Base-by-base conservation (phyloP, 257 asterid genomes). In the Capsicum pubescens region DNA sequence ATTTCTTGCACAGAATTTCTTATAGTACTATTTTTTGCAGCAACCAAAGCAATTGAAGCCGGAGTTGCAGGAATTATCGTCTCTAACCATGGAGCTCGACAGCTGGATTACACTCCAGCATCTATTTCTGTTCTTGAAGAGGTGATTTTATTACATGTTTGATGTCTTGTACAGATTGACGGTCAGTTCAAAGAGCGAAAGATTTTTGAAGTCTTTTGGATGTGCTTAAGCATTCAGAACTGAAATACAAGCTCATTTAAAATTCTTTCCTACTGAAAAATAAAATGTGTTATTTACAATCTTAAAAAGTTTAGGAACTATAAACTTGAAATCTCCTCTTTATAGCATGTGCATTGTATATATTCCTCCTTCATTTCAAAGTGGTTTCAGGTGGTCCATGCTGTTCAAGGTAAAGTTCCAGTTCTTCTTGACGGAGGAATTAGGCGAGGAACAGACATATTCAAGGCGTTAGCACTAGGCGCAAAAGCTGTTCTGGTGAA, bases 401-500 rank as follows among this genome's bases (percentile, higher is more conserved):
- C 93, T 79, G 92, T 92, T 55, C 82, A 87, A 86, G 94, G 92
- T 84, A 90, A 84, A 86, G 84, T 93, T n/a, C 94, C 93, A 0
- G 92, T 93, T 26, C 76, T 92, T n/a, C 1, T 93, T 7, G 95
- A 93, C 80, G 97, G 97, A 58, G 95, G 97, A 14, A 86, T 93
- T 81, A 90, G 97, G 83, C 89, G 97, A 14, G 97, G 95, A 77
- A 90, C 95, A 3, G 95, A 91, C 71, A 76, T 91, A 81, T 93
- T 93, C 89, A 93, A 93, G 90, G 95, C 94, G 63, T 86, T 93
- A 79, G 94, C 95, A 83, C 92, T 92, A 13, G 95, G 97, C 5
- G 97, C 95, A 61, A 88, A 86, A 84, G 95, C 91, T 46, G 94
- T 91, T 81, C 68, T 93, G 92, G 97, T 92, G 86, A 83, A 26